phyloP scores from a whole-genome alignment of 164 flowering plant genomes.

The Liquidambar formosana region DNA sequence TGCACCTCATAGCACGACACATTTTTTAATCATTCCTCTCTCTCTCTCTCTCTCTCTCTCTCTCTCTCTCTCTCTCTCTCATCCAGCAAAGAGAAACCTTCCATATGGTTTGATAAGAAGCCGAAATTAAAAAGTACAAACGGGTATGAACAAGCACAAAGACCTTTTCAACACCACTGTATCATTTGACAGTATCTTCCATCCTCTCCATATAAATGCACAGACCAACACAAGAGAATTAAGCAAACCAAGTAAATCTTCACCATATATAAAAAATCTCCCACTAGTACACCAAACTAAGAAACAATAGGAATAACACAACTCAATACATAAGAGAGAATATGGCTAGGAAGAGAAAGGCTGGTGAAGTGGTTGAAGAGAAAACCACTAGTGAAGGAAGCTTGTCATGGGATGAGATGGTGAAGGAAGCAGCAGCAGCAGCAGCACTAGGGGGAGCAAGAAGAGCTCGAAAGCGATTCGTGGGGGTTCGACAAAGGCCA shows the following conservation, averaged over 20 bases:
- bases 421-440: conserved; percentile 36
- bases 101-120: conserved; percentile 15
- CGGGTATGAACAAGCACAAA: conserved; percentile 21
- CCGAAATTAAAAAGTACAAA: conserved; percentile 17
- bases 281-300: neutral
- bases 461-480: conserved; percentile 47
- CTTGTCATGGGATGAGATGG: conserved; percentile 47
- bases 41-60: conserved; percentile 4
- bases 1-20: neutral
- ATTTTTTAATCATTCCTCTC: neutral
- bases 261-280: neutral
- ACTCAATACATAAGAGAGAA: neutral
- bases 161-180: conserved; percentile 25
- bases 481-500: conserved; percentile 61
- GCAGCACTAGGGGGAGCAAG: conserved; percentile 39
- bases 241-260: neutral
- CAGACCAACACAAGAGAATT: neutral
- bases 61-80: neutral
- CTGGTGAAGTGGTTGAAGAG: conserved; percentile 16
- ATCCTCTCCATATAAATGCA: conserved; percentile 12
- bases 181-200: conserved; percentile 23
- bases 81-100: neutral
- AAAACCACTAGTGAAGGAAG: conserved; percentile 18
- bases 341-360: conserved; percentile 53
- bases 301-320: conserved; percentile 7